phyloP scores from a whole-genome alignment of 2,329 filamentous ascomycete genomes.

The Neoarthrinium moseri region DNA sequence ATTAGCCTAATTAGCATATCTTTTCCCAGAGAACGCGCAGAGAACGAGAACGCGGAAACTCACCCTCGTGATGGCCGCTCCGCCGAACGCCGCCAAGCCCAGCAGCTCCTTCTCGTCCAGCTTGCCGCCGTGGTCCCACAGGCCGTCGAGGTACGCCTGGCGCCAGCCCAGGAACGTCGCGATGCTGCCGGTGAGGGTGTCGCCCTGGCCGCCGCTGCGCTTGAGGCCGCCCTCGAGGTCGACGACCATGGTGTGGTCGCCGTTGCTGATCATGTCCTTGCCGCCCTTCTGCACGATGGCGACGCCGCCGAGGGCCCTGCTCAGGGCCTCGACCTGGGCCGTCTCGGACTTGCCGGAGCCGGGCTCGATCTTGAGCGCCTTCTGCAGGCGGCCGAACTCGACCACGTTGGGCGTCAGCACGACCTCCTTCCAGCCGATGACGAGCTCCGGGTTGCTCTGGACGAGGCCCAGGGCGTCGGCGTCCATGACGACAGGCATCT shows the following conservation, averaged over 20 bases:
- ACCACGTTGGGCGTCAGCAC: conserved; percentile 95
- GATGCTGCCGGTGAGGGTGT: conserved; percentile 87
- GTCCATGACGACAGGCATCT: conserved; percentile 83
- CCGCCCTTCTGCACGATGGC: conserved; percentile 88
- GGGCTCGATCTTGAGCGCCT: conserved; percentile 62
- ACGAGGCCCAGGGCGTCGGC: conserved; percentile 85
- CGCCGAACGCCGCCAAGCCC: conserved; percentile 79
- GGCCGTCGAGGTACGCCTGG: conserved; percentile 76
- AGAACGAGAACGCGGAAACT: conserved; percentile 25
- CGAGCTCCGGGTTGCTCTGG: conserved; percentile 70
- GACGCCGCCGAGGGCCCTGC: conserved; percentile 78
- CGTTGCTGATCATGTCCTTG: conserved; percentile 81
- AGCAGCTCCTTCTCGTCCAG: conserved; percentile 61
- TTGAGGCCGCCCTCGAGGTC: conserved; percentile 83
- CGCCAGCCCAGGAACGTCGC: conserved; percentile 89
- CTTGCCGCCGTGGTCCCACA: conserved; percentile 67
- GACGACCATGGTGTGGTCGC: conserved; percentile 69
- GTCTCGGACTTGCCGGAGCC: conserved; percentile 36
- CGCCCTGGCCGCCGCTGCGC: conserved; percentile 90
- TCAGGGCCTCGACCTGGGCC: conserved; percentile 61
- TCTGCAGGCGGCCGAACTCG: conserved; percentile 82
- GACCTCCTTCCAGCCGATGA: conserved; percentile 78
- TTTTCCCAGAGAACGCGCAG: background rate
- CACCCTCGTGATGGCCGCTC: conserved; percentile 81
- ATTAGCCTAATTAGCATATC: background rate